Evolutionary conservation across 2,329 filamentous ascomycete species (phyloP).

Genomic region (Orbilia quercus): DNA sequence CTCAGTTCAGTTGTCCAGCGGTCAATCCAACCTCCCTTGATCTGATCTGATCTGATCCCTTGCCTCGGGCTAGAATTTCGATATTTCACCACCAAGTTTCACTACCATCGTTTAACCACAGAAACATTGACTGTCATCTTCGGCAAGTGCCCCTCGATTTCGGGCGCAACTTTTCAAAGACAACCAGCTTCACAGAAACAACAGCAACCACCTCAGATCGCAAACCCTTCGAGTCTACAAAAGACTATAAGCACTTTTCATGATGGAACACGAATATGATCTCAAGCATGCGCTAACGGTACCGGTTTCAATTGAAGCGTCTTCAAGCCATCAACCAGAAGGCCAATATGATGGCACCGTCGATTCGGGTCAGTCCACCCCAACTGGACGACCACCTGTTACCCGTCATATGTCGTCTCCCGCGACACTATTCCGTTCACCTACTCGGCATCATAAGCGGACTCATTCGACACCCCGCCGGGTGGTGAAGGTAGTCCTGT

Average conservation of each 20-base stretch:
- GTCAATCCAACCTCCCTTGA: background rate
- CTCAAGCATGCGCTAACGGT: constrained; percentile 36
- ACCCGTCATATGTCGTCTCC: constrained; percentile 53
- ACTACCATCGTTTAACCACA: background rate
- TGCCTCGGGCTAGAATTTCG: background rate
- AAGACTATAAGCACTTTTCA: background rate
- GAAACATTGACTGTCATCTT: background rate
- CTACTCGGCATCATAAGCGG: constrained; percentile 58
- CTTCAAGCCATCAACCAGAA: constrained; percentile 1
- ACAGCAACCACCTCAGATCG: background rate
- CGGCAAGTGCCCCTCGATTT: background rate
- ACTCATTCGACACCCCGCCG: constrained; percentile 58
- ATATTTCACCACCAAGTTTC: background rate
- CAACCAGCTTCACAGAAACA: constrained; percentile 1
- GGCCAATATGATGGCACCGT: constrained; percentile 23
- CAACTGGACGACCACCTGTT: constrained; percentile 46
- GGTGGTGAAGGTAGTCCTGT: constrained; percentile 57
- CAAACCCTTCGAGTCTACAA: constrained; percentile 7
- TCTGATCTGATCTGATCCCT: background rate
- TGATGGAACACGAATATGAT: constrained; percentile 29
- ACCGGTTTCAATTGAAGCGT: constrained; percentile 29
- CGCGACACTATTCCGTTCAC: constrained; percentile 53
- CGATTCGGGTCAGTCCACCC: constrained; percentile 40
- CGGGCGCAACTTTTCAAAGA: background rate
- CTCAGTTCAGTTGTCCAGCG: background rate